Conservation (phyloP, 2,329 filamentous ascomycete species). For the Xylaria hypoxylon region DNA sequence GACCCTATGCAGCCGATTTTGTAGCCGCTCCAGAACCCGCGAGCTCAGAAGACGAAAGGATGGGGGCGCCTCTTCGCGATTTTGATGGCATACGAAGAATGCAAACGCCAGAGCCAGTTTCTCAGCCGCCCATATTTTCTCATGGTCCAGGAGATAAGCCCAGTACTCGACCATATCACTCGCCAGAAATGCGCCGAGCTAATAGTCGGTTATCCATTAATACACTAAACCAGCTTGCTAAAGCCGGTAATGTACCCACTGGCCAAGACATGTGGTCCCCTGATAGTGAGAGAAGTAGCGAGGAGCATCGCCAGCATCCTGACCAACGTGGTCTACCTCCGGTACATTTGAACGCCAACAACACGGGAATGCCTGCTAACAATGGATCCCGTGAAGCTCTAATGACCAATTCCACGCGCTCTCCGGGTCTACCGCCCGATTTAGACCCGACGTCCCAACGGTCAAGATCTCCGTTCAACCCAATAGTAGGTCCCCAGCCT, state of each 20-base stretch:
- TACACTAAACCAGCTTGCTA: conserved; percentile 83
- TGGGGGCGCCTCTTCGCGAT: conserved; percentile 59
- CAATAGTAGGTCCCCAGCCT: conserved; percentile 47
- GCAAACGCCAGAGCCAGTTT: conserved; percentile 80
- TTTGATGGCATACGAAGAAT: conserved; percentile 66
- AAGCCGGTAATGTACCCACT: conserved; percentile 68
- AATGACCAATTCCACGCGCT: conserved; percentile 53
- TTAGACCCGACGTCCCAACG: conserved; percentile 56
- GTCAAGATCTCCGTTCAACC: conserved; percentile 60
- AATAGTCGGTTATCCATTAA: conserved; percentile 86
- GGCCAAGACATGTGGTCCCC: conserved; percentile 49
- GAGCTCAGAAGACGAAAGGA: conserved; percentile 68
- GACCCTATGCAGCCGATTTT: conserved; percentile 58
- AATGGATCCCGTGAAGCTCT: conserved; percentile 66
- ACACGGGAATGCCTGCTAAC: conserved; percentile 66
- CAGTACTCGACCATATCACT: conserved; percentile 75
- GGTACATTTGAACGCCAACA: conserved; percentile 64
- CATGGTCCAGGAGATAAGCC: conserved; percentile 80
- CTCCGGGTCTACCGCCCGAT: conserved; percentile 56
- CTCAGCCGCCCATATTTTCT: conserved; percentile 80
- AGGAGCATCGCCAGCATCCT: conserved; percentile 50
- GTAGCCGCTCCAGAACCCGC: conserved; percentile 63
- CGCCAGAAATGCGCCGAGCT: conserved; percentile 81
- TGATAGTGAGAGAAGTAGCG: conserved; percentile 50
- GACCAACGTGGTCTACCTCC: conserved; percentile 58